Percentiles rank a stretch among this genome's conserved stretches.
These are phyloP conservation scores for Arachnomyces sp. DNA, from an alignment of 2,329 filamentous ascomycete genomes.

Conservation along the genomic window DNA sequence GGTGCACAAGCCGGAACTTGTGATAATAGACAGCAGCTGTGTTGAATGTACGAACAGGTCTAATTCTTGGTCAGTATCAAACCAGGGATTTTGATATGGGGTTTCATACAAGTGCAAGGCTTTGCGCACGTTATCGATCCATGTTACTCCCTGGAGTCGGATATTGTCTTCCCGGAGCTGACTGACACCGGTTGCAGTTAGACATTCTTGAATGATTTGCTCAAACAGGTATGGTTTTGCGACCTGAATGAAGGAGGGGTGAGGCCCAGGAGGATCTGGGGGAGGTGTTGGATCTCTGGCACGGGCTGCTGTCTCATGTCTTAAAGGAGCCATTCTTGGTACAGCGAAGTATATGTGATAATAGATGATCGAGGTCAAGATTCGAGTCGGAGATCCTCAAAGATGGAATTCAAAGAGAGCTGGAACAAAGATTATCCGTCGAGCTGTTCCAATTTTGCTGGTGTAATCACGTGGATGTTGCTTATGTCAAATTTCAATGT, in stretches of 20 bases:
- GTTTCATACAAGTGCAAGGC: slow-evolving; percentile 65
- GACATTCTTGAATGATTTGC: slow-evolving; percentile 65
- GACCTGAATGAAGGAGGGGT: slow-evolving; percentile 57
- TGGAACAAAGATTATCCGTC: no score
- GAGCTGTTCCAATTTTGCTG: no score
- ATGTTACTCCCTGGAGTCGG: slow-evolving; percentile 75
- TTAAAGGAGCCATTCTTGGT: not conserved
- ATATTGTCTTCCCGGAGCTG: slow-evolving; percentile 72
- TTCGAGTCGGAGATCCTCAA: no score
- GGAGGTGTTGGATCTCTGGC: not conserved
- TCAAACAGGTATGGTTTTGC: slow-evolving; percentile 75
- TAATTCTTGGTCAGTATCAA: slow-evolving; percentile 27
- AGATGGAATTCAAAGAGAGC: no score
- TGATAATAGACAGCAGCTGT: slow-evolving; percentile 91
- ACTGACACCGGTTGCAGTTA: slow-evolving; percentile 62
- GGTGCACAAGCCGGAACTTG: slow-evolving; percentile 79
- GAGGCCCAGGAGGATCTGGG: slow-evolving; percentile 40
- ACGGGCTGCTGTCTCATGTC: not conserved
- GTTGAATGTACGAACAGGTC: slow-evolving; percentile 83
- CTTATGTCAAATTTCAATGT: no score
- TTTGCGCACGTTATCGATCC: slow-evolving; percentile 79
- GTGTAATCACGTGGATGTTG: no score
- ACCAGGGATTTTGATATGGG: slow-evolving; percentile 4
- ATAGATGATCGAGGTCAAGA: no score
- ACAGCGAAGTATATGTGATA: not conserved